Base-by-base conservation (phyloP, 768 basidiomycete genomes). In the Lentinula guzmanii region DNA sequence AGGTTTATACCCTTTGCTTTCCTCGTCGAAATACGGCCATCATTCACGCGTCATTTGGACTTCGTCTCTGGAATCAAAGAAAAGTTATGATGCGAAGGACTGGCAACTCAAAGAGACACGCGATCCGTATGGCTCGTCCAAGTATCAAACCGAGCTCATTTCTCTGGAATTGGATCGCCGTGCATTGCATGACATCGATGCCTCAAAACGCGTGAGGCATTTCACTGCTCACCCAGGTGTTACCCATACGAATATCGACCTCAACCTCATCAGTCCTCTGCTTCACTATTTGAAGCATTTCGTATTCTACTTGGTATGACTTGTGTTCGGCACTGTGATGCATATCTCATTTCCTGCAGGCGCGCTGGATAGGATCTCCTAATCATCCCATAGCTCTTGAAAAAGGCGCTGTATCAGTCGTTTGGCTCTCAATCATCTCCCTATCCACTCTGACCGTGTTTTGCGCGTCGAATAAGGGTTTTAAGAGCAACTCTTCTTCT, bases 131-230 rank as follows among this genome's bases (percentile, higher is more conserved):
- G 82, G 90, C 66, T 77, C 74, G 42, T 78, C 83, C 10, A 94
- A 94, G 71, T 92, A 89, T 67, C 87, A 93, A 72, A 85, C 86
- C 28, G 90, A 92, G 67, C 69, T 93, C 52, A 74, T 93, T 45
- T 77, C 79, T 1, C 73, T 82, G 1, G 72, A 77, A 48, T 76
- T 94, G 52, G 84, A 89, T 61, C 75, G 69, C 34, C 69, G 71
- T 4, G 77, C 83, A 18, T 64, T 73, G 6, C 65, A 69, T 60
- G 24, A 61, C 16, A 54, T 69, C 28, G 61, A 61, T 34, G 48
- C 61, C 7, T 46, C 63, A 8, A 71, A 67, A 57, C 70, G 61
- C 11, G 70, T 82, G 18, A 79, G 86, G 48, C 90, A 93, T 69
- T 75, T 90, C 61, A 69, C 83, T 55, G 79, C 82, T 11, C 82